Base-by-base conservation (phyloP, 2,329 filamentous ascomycete genomes). In the Thelonectria olida region DNA sequence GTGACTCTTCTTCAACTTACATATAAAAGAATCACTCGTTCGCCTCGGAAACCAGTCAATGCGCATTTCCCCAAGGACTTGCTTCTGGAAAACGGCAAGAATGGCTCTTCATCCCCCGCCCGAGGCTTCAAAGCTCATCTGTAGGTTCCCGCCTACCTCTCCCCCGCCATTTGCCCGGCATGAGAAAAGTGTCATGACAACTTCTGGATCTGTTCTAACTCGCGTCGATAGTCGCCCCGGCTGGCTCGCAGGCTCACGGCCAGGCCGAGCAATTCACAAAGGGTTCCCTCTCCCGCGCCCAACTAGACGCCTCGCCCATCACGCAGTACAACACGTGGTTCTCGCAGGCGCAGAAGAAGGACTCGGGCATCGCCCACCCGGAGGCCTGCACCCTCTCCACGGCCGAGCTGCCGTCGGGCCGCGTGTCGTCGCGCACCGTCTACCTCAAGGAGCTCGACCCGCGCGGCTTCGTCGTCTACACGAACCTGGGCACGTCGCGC, bases 371-470 rank as follows among this genome's bases (percentile, higher is more conserved):
- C 47, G 81, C 88, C 45, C 91, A 96, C 68, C 94, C 95, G 1
- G 96, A 99, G 78, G 92, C 96, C 1, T 93, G 93, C 72, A 93
- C 90, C 2, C 84, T 99, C 1, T 91, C 93, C 4, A 99, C 96
- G 1, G 93, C 94, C 0, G 82, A 85, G 22, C 85, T 98, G 5
- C 95, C 95, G 2, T 91, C 88, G 0, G 96, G 96, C 62, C 89
- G 91, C 47, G 91, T 98, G 19, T 93, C 89, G 47, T 90, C 92
- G 4, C 92, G 96, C 61, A 85, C 93, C 68, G 93, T 99, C 36
- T 99, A 98, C 79, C 85, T 99, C 67, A 99, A 99, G 80, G 96
- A 98, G 82, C 88, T 98, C 22, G 94, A 98, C 77, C 78, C 82
- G 54, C 71, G 78, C 19, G 93, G 94, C 15, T 99, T 96, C 79